These are phyloP conservation scores for Tanozyma kutaoensis DNA, from an alignment of 805 yeast genomes.

Conservation along the genomic window DNA sequence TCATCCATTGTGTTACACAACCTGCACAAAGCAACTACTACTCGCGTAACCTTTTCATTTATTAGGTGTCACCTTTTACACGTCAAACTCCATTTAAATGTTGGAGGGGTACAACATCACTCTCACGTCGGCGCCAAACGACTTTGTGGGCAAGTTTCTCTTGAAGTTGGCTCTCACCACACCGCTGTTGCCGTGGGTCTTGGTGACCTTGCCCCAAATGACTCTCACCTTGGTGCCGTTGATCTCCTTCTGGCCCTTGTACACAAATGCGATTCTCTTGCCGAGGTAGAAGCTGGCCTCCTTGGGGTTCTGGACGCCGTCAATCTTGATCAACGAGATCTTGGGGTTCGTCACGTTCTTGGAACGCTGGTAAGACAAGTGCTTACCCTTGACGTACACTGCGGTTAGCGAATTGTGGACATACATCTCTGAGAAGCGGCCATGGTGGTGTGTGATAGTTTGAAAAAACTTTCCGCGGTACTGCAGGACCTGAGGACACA, in stretches of 20 bases:
- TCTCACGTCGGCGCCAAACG: slow-evolving; percentile 99
- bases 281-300: slow-evolving; percentile 99
- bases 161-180: slow-evolving; percentile 98
- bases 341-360: slow-evolving; percentile 97
- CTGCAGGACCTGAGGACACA: too few relatives aligned
- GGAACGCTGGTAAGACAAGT: slow-evolving; percentile 99
- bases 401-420: slow-evolving; percentile 34
- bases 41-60: too few relatives aligned
- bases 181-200: slow-evolving; percentile 99
- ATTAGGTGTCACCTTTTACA: too few relatives aligned
- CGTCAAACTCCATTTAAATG: too few relatives aligned
- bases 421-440: slow-evolving; percentile 97
- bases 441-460: slow-evolving; percentile 43
- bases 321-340: slow-evolving; percentile 92
- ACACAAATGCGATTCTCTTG: slow-evolving; percentile 98
- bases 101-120: slow-evolving; percentile 99
- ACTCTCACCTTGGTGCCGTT: slow-evolving; percentile 99
- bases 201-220: slow-evolving; percentile 98
- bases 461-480: slow-evolving; percentile 7
- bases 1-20: too few relatives aligned
- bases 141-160: slow-evolving; percentile 98
- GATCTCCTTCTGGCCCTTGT: slow-evolving; percentile 96
- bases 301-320: slow-evolving; percentile 83
- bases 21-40: too few relatives aligned
- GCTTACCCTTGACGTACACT: slow-evolving; percentile 99